Base-by-base conservation (phyloP, 192 early-diverging fungal genomes). In the Entomortierella beljakovae region DNA sequence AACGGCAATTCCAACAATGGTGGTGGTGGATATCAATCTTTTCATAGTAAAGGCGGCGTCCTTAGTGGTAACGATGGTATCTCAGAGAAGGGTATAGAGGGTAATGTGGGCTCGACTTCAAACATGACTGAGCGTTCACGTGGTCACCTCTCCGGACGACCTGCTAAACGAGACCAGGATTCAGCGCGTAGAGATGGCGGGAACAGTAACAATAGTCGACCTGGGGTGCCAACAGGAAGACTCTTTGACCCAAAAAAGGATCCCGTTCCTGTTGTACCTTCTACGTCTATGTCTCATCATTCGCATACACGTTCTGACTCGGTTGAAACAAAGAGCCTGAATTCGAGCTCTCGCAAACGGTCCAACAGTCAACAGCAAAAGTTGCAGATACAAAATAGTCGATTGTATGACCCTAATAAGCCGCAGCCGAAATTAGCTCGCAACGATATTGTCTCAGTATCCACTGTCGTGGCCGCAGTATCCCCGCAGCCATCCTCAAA, bases 201-300 rank as follows among this genome's bases (percentile, higher is more conserved):
- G 55, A 64, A 22, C 33, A 35, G 20, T 43, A 35, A 11, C 59
- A 46, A 57, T 13, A 40, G 68, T 2, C 57, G 59, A 55, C 71
- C 57, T 22, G 11, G 58, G 1, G 65, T 50, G 42, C 26, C 64
- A 1, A 11, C 51, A 25, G 66, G 75, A 0, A 60, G 66, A 20
- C 67, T 79, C 33, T 79, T 69, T 35, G 75, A 79, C 32, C 75
- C 67, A 35, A 79, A 79, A 56, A 57, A 31, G 15, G 75, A 79
- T 38, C 75, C 75, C 20, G 66, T 77, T 26, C 73, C 66, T 26
- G 73, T 77, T 10, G 66, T 64, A 18, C 48, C 73, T 31, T 37
- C 73, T 16, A 16, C 72, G 3, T 46, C 64, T 20, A 11, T 31
- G 6, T 29, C 43, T 43, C 53, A 40, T 32, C 53, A 29, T 40